Evolutionary conservation across 2,329 filamentous ascomycete genomes (phyloP).

Genomic region (Plectosphaerella sp.): DNA sequence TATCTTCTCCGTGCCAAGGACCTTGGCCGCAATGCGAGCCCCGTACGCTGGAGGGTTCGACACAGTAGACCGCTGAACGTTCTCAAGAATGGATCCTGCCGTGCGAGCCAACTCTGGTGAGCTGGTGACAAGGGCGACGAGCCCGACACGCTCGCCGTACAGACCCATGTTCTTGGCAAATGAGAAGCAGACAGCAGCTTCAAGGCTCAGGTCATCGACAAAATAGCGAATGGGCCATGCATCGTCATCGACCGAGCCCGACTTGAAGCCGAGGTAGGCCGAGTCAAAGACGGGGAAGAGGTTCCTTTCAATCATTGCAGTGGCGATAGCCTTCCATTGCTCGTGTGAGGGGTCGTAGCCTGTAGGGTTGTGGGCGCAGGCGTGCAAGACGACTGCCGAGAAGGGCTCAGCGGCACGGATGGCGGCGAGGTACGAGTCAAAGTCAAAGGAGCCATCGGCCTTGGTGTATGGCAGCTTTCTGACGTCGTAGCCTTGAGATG

Average conservation of each 20-base stretch:
- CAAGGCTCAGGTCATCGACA: slow-evolving; percentile 29
- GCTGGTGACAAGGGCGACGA: slow-evolving; percentile 20
- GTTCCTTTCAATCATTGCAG: slow-evolving; percentile 17
- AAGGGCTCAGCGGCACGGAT: slow-evolving; percentile 19
- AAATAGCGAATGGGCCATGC: slow-evolving; percentile 27
- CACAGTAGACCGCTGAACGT: slow-evolving; percentile 25
- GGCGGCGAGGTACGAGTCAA: slow-evolving; percentile 19
- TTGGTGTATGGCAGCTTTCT: slow-evolving; percentile 29
- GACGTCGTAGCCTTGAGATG: slow-evolving; percentile 25
- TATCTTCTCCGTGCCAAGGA: slow-evolving; percentile 22
- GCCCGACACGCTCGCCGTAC: slow-evolving; percentile 31
- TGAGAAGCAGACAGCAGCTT: slow-evolving; percentile 54
- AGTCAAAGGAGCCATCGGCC: slow-evolving; percentile 21
- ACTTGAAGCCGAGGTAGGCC: slow-evolving; percentile 27
- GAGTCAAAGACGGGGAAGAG: slow-evolving; percentile 25
- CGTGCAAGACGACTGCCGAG: slow-evolving; percentile 29
- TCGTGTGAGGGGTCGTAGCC: slow-evolving; percentile 31
- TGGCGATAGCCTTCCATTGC: slow-evolving; percentile 24
- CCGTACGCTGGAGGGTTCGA: slow-evolving; percentile 30
- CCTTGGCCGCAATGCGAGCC: slow-evolving; percentile 25
- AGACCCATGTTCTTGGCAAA: slow-evolving; percentile 57
- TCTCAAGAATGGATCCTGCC: slow-evolving; percentile 23
- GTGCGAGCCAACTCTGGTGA: slow-evolving; percentile 9
- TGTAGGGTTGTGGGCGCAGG: slow-evolving; percentile 38
- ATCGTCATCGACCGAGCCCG: slow-evolving; percentile 24